Evolutionary conservation across 2,329 filamentous ascomycete genomes (phyloP), one percentile per base, ranked within the genome.

Genomic region (Colletotrichum lentis): DNA sequence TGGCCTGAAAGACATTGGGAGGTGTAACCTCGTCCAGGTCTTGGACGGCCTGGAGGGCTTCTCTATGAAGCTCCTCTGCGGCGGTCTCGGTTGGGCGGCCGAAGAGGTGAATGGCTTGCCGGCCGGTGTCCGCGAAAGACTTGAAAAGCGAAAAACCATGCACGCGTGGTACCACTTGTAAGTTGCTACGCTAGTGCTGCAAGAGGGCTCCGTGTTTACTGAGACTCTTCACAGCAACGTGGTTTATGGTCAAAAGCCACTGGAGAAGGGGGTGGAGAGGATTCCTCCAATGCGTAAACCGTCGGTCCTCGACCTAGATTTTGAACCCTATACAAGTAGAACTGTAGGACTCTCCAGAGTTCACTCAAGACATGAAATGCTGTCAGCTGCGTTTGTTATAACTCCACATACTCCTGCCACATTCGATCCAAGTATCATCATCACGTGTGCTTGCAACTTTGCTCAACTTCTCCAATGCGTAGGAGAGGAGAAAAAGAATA

Each of bases 1-100:
- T 64, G 76, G 79, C 3, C 73, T 85, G 55, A 86, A 85, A 74
- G 70, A 74, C 27, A 54, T 74, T 16, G 69, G 71, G 4, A 41
- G 22, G 14, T 61, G 27, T 56, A 71, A 66, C 49, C 64, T 71
- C 2, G 57, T 59, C 1, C 68, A 72, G 64, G 50, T 69, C 27
- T 49, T 71, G 11, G 73, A 73, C 18, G 72, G 72, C 1, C 44
- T 73, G 16, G 72, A 75, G 44, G 73, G 61, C 2, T 72, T 75
- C 44, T 72, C 70, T 24, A 65, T 76, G 49, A 69, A 69, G 12
- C 52, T 76, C 27, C 75, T 77, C 59, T 77, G 76, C 8, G 73
- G 73, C 24, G 73, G 74, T 16, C 66, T 75, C 41, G 74, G 74
- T 1, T 78, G 76, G 77, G 60, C 47, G 0, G 59, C 64, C 50